Base-by-base conservation (phyloP, 1,284 basidiomycete genomes). In the Coriolopsis trogii region DNA sequence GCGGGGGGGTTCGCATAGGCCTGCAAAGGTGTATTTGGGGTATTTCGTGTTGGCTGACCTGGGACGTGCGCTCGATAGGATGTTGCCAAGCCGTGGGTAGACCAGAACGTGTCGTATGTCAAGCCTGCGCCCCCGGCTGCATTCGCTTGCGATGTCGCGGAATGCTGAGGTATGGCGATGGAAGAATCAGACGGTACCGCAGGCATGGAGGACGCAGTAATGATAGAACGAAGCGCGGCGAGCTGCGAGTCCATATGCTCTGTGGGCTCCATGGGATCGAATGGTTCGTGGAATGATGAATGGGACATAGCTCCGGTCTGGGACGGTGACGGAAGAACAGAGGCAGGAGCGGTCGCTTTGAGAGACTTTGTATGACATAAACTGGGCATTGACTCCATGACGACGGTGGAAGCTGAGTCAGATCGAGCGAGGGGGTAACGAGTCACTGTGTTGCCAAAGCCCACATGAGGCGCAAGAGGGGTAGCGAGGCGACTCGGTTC, bases 101-200 rank as follows among this genome's bases (percentile, higher is more conserved):
- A 84, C 83, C 84, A 86, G 60, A 86, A 85, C 0, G 81, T 79
- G 63, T 85, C 84, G 58, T 86, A 85, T 4, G 84, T 86, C 41
- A 85, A 68, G 6, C 59, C 56, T 3, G 38, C 36, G 43, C 53
- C 31, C 28, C 23, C 21, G 20, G 41, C 24, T 9, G 34, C 6
- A 34, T 20, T 16, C 20, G 41, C 36, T 3, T 24, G 7, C 3
- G 41, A n/a, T 2, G 50, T 26, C 16, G 42, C 12, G 12, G 18
- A 30, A 9, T 52, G 38, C 10, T 52, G 54, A 8, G 55, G 49
- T 2, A 58, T 50, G 24, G 64, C 38, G 25, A 51, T 46, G 10
- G 53, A n/a, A n/a, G n/a, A n/a, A n/a, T n/a, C n/a, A n/a, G n/a
- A n/a, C n/a, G n/a, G n/a, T n/a, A n/a, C n/a, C n/a, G n/a, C n/a